These are phyloP conservation scores for Tuber microsphaerosporum DNA, from an alignment of 495 filamentous ascomycete species.

Conservation along the genomic window DNA sequence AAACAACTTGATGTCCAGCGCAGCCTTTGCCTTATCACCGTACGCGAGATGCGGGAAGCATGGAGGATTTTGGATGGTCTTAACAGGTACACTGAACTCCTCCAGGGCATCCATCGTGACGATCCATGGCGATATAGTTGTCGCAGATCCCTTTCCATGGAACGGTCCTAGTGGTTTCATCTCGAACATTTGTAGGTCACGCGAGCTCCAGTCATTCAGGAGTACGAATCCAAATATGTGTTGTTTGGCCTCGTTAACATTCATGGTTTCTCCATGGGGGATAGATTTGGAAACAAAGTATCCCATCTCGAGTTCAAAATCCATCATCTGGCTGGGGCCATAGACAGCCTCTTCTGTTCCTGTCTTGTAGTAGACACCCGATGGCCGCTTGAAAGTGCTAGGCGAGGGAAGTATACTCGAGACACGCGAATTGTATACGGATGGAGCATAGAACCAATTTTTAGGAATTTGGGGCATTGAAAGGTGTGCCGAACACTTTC, in stretches of 20 bases:
- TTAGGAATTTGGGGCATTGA: constrained; percentile 68
- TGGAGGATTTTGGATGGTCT: not conserved
- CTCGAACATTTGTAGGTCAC: constrained; percentile 85
- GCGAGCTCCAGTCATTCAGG: constrained; percentile 79
- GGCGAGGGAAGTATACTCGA: constrained; percentile 70
- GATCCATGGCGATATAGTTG: constrained; percentile 77
- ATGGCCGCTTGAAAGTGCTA: constrained; percentile 65
- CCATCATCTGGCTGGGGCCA: constrained; percentile 59
- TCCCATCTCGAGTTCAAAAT: constrained; percentile 80
- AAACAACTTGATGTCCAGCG: not conserved
- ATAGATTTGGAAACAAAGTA: constrained; percentile 64
- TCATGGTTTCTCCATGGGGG: constrained; percentile 57
- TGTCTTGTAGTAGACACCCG: constrained; percentile 61
- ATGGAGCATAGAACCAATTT: constrained; percentile 80
- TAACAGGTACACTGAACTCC: constrained; percentile 48
- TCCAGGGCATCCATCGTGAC: constrained; percentile 80
- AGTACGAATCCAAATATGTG: constrained; percentile 78
- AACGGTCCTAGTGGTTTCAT: constrained; percentile 75
- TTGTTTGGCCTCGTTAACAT: constrained; percentile 60
- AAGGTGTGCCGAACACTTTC: constrained; percentile 53
- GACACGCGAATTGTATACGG: constrained; percentile 75
- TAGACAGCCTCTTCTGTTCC: constrained; percentile 49
- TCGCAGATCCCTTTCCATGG: constrained; percentile 87
- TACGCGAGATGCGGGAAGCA: not conserved
- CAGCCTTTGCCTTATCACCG: not conserved